phyloP scores from a whole-genome alignment of 495 filamentous ascomycete genomes.

The Aspergillus taichungensis region DNA sequence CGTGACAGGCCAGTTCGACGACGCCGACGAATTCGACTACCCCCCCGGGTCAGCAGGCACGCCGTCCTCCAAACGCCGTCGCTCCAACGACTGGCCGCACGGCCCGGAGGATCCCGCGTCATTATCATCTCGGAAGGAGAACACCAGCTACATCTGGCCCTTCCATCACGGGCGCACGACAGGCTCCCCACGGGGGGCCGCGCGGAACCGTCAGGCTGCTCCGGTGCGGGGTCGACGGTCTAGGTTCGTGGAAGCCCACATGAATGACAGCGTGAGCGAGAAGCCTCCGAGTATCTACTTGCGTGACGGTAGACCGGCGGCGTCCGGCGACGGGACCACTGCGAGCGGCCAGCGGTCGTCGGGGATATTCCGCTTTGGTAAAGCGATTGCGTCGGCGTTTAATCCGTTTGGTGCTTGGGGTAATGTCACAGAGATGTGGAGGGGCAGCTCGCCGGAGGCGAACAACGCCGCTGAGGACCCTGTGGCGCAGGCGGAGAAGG shows the following conservation, averaged over 20 bases:
- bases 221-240: constrained; percentile 37
- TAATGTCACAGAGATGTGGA: constrained; percentile 26
- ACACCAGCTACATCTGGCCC: constrained; percentile 7
- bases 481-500: constrained; percentile 42
- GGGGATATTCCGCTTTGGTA: constrained; percentile 52
- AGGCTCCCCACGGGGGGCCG: constrained; percentile 24
- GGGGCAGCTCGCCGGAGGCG: constrained; percentile 13
- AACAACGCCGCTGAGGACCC: constrained; percentile 28
- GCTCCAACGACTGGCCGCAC: constrained; percentile 42
- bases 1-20: constrained; percentile 32
- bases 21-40: constrained; percentile 27
- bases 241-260: constrained; percentile 63
- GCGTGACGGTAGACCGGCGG: constrained; percentile 24
- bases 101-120: too few relatives aligned
- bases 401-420: constrained; percentile 43
- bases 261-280: constrained; percentile 66
- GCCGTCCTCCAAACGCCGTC: constrained; percentile 32
- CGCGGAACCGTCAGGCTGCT: constrained; percentile 11
- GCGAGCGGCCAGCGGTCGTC: constrained; percentile 21
- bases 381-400: constrained; percentile 46
- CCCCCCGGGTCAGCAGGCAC: neutral
- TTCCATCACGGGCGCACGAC: constrained; percentile 5
- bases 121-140: neutral
- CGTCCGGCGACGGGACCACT: constrained; percentile 5
- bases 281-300: constrained; percentile 57